A percentile compares a stretch with the other conserved stretches of the same genome.
Conservation (phyloP, 2,329 filamentous ascomycete species). For the Colletotrichum musae region DNA sequence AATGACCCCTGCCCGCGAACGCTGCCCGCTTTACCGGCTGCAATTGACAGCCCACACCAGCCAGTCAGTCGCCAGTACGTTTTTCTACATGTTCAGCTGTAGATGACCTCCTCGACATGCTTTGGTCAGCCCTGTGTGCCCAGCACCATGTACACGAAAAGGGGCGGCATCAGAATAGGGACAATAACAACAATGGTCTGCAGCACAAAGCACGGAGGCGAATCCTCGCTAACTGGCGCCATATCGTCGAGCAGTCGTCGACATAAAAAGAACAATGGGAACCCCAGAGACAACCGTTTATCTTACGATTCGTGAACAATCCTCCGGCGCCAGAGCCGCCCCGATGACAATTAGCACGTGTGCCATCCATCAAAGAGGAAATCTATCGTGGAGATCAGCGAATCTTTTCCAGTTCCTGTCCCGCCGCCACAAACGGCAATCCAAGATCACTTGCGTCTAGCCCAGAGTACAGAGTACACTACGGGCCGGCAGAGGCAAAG, state of each 20-base stretch:
- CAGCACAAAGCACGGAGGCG: neutral
- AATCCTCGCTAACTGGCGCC: no score
- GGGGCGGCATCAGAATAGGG: no score
- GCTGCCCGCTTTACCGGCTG: conserved; percentile 13
- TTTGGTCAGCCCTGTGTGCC: no score
- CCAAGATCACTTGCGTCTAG: conserved; percentile 1
- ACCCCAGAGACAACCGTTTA: neutral
- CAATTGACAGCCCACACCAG: conserved; percentile 10
- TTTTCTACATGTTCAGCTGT: no score
- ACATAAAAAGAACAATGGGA: no score
- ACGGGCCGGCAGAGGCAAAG: no score
- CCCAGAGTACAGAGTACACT: no score
- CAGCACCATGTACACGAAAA: no score
- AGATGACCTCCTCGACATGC: no score
- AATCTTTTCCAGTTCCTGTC: conserved; percentile 17
- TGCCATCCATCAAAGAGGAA: conserved; percentile 26
- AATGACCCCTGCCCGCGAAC: conserved; percentile 11
- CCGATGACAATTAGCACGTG: conserved; percentile 4
- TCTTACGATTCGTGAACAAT: neutral
- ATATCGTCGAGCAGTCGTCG: no score
- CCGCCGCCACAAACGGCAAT: conserved; percentile 1
- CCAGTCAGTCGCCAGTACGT: no score
- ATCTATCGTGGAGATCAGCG: neutral
- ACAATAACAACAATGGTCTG: no score
- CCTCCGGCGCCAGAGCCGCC: conserved; percentile 12